Evolutionary conservation across 2,329 filamentous ascomycete species (phyloP).

Genomic region (Nemania abortiva): DNA sequence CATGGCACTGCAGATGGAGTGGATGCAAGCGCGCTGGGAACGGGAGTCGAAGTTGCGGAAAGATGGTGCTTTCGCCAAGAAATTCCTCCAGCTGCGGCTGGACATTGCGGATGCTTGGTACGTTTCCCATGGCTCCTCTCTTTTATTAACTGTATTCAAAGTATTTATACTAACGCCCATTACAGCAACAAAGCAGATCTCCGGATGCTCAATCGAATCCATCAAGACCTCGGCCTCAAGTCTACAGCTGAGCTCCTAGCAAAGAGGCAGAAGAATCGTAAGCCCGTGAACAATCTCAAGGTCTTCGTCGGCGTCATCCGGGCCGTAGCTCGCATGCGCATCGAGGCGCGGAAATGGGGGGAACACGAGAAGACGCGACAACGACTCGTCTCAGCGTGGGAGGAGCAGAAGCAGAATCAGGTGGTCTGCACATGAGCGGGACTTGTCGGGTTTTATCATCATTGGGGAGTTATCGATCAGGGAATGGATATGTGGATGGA

Average conservation of each 20-base stretch:
- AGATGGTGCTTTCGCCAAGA: constrained; percentile 88
- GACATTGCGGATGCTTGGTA: constrained; percentile 92
- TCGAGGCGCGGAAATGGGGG: constrained; percentile 63
- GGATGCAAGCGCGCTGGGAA: constrained; percentile 83
- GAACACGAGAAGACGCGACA: constrained; percentile 64
- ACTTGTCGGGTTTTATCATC: neutral
- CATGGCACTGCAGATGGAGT: constrained; percentile 89
- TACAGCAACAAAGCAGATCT: constrained; percentile 92
- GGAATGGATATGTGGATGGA: neutral
- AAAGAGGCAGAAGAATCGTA: constrained; percentile 31
- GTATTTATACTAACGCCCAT: constrained; percentile 34
- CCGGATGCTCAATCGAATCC: constrained; percentile 85
- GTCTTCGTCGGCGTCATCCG: constrained; percentile 62
- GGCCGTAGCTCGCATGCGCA: constrained; percentile 65
- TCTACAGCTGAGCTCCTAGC: constrained; percentile 50
- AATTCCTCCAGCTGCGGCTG: constrained; percentile 81
- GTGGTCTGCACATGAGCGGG: constrained; percentile 5
- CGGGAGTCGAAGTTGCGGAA: constrained; percentile 84
- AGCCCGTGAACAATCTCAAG: constrained; percentile 52
- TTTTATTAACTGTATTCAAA: neutral
- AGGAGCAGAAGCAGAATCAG: constrained; percentile 44
- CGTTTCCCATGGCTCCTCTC: constrained; percentile 54
- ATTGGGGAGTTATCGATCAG: neutral
- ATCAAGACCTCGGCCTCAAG: constrained; percentile 65
- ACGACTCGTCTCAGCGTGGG: constrained; percentile 62